phyloP scores from a whole-genome alignment of 2,329 filamentous ascomycete genomes.

The Aphanocladium album region DNA sequence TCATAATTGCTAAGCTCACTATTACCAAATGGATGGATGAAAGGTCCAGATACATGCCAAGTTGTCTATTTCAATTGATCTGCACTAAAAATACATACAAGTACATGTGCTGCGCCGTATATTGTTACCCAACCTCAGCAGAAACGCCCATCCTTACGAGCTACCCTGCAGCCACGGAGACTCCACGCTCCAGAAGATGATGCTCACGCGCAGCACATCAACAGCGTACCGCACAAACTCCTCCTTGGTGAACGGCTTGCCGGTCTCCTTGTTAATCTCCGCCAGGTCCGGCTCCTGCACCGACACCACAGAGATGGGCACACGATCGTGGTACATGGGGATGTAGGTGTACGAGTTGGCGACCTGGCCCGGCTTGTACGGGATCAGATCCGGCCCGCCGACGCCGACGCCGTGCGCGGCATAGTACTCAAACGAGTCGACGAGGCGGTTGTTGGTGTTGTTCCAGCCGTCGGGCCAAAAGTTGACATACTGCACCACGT shows the following conservation, averaged over 20 bases:
- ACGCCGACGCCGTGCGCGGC: constrained; percentile 15
- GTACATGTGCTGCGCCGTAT: not conserved
- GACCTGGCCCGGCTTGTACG: constrained; percentile 9
- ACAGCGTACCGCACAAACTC: constrained; percentile 17
- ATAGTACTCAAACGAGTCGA: constrained; percentile 16
- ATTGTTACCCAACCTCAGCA: not conserved
- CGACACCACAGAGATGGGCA: not conserved
- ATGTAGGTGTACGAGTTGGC: constrained; percentile 17
- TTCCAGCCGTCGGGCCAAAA: constrained; percentile 19
- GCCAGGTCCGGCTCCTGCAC: constrained; percentile 1
- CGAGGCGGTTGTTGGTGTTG: constrained; percentile 11
- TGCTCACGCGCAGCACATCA: constrained; percentile 7
- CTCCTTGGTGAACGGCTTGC: constrained; percentile 15
- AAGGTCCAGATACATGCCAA: too few relatives aligned
- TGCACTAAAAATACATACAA: not conserved
- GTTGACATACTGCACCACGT: constrained; percentile 20
- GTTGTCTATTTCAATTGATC: too few relatives aligned
- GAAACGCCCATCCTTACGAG: not conserved
- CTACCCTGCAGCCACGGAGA: constrained; percentile 2
- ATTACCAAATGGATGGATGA: too few relatives aligned
- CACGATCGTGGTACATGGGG: not conserved
- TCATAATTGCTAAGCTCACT: too few relatives aligned
- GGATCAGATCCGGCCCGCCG: constrained; percentile 17
- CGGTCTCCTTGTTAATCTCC: constrained; percentile 8
- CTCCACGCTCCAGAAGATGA: constrained; percentile 5